Evolutionary conservation across 2,329 filamentous ascomycete species (phyloP), one percentile per base, ranked within the genome.

Genomic region (Phyllosticta citribraziliensis): DNA sequence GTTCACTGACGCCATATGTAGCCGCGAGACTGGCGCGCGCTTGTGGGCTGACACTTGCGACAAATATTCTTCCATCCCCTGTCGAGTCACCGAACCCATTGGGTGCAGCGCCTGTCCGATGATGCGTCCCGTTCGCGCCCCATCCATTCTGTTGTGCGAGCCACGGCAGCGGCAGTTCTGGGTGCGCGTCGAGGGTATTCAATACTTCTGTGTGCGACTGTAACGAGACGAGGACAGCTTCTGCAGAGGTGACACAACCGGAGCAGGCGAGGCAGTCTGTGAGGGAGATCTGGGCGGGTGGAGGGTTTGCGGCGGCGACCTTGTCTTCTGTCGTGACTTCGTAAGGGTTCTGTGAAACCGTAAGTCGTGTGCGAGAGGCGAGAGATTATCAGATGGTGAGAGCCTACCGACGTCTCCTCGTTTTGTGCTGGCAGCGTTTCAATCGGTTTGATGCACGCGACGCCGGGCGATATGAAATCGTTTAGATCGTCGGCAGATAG

Each of bases 191-290:
- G 33, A 99, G 82, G 5, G 89, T 88, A 63, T 83, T 84, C 56
- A 99, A 80, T 8, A 99, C 92, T 75, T 99, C 94, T 47, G 86
- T 84, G 74, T 99, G 94, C 66, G 90, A 96, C 75, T 99, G 94
- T 60, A 99, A 77, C 62, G 89, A 94, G 57, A 99, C 91, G 52
- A 99, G 84, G n/a, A 99, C 90, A 17, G 94, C 94, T 77, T 99
- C 94, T 55, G 94, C 94, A 5, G 92, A 96, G 20, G 94, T 99
- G 57, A 99, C 94, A 74, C 94, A 99, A 58, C 94, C 94, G 10
- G 94, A 97, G 75, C 94, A 99, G 58, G 94, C 94, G 57, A 99
- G 87, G 70, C 94, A 99, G 75, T 99, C 94, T 6, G 94, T 97
- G 64, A 99, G 84, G 56, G 92, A 97, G 68, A 99, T 97, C 72